A percentile compares a stretch with the other conserved stretches of the same genome.
These are phyloP conservation scores for Knoxdaviesia capensis DNA, from an alignment of 2,329 filamentous ascomycete genomes.

Conservation along the genomic window DNA sequence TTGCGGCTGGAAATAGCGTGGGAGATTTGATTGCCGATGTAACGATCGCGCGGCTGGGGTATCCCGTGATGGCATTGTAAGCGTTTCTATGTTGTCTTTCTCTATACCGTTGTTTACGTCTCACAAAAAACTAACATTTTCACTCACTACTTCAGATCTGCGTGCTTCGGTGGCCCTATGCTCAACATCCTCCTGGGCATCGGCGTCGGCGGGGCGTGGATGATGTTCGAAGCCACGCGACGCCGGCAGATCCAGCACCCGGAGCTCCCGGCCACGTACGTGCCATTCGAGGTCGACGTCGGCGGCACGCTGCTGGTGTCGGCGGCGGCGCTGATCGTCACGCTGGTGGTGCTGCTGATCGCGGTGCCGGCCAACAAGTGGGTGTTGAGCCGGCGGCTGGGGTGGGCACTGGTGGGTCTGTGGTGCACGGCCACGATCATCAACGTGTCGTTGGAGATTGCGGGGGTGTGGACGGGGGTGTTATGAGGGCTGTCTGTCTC, in stretches of 20 bases:
- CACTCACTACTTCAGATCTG: slow-evolving; percentile 32
- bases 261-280: slow-evolving; percentile 40
- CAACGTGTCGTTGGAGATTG: slow-evolving; percentile 67
- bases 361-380: slow-evolving; percentile 71
- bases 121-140: background rate
- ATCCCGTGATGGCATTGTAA: slow-evolving; percentile 80
- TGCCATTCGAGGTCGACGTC: slow-evolving; percentile 66
- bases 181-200: slow-evolving; percentile 91
- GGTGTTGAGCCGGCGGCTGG: slow-evolving; percentile 67
- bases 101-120: background rate
- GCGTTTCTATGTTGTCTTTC: slow-evolving; percentile 10
- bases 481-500: slow-evolving; percentile 1
- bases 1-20: slow-evolving; percentile 87
- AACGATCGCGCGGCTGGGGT: slow-evolving; percentile 80
- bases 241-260: slow-evolving; percentile 44
- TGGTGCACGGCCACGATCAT: slow-evolving; percentile 65
- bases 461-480: slow-evolving; percentile 26
- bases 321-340: slow-evolving; percentile 64
- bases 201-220: slow-evolving; percentile 75
- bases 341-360: slow-evolving; percentile 57
- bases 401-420: slow-evolving; percentile 56
- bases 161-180: slow-evolving; percentile 97
- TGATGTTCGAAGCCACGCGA: slow-evolving; percentile 39
- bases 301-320: slow-evolving; percentile 72
- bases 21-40: slow-evolving; percentile 90